Conservation (phyloP, 495 filamentous ascomycete species). For the Penicillium odoratum region DNA sequence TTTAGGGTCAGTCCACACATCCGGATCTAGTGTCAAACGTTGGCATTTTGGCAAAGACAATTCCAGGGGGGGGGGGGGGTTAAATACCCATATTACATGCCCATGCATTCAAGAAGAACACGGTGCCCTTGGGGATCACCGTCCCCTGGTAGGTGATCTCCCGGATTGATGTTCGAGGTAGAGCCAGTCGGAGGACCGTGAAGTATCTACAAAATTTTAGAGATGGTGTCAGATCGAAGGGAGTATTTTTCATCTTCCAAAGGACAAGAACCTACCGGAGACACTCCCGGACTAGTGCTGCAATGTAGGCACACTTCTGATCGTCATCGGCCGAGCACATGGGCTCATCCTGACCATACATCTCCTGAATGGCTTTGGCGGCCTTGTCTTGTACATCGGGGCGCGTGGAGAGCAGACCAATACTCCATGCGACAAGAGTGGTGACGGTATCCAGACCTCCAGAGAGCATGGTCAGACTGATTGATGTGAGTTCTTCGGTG, state of each 20-base stretch:
- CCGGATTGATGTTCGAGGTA: conserved; percentile 59
- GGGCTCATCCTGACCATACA: conserved; percentile 53
- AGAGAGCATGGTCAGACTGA: conserved; percentile 63
- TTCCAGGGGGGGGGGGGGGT: not conserved
- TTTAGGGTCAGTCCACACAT: conserved; percentile 59
- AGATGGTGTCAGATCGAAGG: not conserved
- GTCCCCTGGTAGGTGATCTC: conserved; percentile 58
- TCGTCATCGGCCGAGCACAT: conserved; percentile 59
- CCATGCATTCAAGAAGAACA: conserved; percentile 66
- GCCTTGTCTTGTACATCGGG: conserved; percentile 62
- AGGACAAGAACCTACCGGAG: conserved; percentile 40
- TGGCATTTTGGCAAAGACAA: not conserved
- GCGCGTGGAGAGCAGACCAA: conserved; percentile 56
- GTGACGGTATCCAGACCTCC: conserved; percentile 66
- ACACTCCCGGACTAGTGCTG: conserved; percentile 59
- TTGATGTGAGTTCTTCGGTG: conserved; percentile 58
- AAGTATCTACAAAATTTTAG: conserved; percentile 42
- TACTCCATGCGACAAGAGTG: conserved; percentile 62
- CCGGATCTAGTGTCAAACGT: conserved; percentile 42
- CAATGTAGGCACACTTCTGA: conserved; percentile 61
- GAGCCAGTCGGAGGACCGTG: conserved; percentile 59
- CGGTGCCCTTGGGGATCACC: conserved; percentile 57
- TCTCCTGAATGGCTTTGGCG: conserved; percentile 51
- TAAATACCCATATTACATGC: conserved; percentile 60
- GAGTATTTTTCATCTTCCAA: not conserved